These are phyloP conservation scores for Crithidia bombi DNA, from an alignment of 208 protist species.

Conservation along the genomic window DNA sequence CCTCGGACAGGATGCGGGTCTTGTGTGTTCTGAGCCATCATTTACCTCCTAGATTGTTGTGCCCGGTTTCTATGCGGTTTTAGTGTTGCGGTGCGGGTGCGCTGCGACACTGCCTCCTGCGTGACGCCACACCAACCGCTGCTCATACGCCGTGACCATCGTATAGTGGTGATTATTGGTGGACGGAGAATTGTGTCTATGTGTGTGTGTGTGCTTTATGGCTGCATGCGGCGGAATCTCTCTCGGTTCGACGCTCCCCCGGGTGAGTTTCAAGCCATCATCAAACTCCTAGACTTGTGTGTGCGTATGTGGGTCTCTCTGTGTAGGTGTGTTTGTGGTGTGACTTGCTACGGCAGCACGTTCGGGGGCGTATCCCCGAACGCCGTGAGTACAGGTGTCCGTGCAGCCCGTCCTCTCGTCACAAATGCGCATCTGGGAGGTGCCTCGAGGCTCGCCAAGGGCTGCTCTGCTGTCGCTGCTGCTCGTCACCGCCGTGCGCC, in stretches of 20 bases:
- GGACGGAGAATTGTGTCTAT: constrained; percentile 19
- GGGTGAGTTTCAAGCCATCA: constrained; percentile 22
- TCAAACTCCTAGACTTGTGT: constrained; percentile 11
- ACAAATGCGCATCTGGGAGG: too few relatives aligned
- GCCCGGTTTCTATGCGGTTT: too few relatives aligned
- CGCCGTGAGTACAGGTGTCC: too few relatives aligned
- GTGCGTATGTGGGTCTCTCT: too few relatives aligned
- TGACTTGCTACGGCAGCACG: too few relatives aligned
- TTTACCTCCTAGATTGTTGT: constrained; percentile 11
- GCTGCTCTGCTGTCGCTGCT: background rate
- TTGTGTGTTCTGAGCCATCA: constrained; percentile 11
- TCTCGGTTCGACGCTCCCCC: constrained; percentile 1
- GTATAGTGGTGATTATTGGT: constrained; percentile 36
- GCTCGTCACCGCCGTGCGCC: background rate
- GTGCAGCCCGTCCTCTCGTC: too few relatives aligned
- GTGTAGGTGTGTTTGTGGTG: too few relatives aligned
- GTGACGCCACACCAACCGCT: constrained; percentile 35
- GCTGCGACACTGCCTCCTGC: background rate
- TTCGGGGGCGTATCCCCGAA: too few relatives aligned
- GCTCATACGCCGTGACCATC: constrained; percentile 24
- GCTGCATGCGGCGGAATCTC: constrained; percentile 1
- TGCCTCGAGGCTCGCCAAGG: background rate
- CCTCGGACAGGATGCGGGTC: constrained; percentile 12
- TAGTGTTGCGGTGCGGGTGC: too few relatives aligned
- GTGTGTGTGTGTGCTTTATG: background rate